Conservation (phyloP, 2,329 filamentous ascomycete species). For the Leptographium flavum region DNA sequence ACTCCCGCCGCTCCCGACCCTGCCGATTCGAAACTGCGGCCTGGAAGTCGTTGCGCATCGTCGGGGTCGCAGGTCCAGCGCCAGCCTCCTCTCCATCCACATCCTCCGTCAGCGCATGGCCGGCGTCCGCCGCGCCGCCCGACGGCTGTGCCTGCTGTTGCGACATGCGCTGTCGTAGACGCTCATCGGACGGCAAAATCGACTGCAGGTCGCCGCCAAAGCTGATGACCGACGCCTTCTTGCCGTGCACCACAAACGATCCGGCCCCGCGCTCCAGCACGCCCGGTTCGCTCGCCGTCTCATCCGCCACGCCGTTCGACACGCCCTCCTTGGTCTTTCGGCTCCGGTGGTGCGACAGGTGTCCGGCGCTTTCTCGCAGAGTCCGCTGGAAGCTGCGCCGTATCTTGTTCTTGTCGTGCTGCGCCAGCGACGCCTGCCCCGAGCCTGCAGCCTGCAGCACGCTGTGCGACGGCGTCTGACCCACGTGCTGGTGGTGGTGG, state of each 20-base stretch:
- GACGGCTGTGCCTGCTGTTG: constrained; percentile 17
- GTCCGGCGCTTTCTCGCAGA: constrained; percentile 63
- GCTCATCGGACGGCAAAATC: constrained; percentile 54
- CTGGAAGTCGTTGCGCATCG: constrained; percentile 27
- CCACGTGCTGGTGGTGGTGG: background rate
- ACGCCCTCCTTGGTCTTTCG: constrained; percentile 63
- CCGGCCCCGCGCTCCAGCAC: constrained; percentile 65
- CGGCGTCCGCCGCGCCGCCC: constrained; percentile 14
- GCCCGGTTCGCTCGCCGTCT: constrained; percentile 36
- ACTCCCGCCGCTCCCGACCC: constrained; percentile 40
- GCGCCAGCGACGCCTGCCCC: constrained; percentile 17
- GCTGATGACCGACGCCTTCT: constrained; percentile 95
- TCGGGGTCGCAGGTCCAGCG: background rate
- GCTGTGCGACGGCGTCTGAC: constrained; percentile 19
- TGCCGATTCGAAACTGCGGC: constrained; percentile 31
- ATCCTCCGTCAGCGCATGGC: background rate
- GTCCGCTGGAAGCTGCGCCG: constrained; percentile 82
- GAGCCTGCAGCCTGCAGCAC: constrained; percentile 55
- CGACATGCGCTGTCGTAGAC: constrained; percentile 47
- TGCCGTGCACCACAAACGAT: constrained; percentile 92
- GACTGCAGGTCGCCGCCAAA: constrained; percentile 84
- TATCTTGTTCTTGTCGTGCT: constrained; percentile 47
- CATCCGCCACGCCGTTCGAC: constrained; percentile 41
- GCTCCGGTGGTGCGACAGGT: constrained; percentile 52
- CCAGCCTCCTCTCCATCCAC: background rate